A percentile compares a stretch with the other conserved stretches of the same genome.
These are phyloP conservation scores for Fusarium camptoceras DNA, from an alignment of 2,329 filamentous ascomycete species.

Conservation along the genomic window DNA sequence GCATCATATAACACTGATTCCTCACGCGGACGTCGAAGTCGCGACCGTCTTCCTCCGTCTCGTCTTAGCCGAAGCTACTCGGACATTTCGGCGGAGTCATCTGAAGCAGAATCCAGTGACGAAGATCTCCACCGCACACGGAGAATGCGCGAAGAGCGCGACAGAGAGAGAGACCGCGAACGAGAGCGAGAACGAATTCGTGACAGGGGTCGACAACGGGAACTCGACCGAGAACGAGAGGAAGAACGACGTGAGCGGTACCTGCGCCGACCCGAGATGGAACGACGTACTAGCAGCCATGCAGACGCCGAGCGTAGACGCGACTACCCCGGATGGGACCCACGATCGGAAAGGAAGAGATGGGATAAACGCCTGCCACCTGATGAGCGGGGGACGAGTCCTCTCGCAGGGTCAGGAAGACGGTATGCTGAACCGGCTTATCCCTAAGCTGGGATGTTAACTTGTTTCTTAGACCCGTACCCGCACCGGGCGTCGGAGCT, in stretches of 20 bases:
- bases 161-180: conserved; percentile 47
- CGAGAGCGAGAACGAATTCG: conserved; percentile 50
- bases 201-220: conserved; percentile 50
- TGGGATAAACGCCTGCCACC: conserved; percentile 51
- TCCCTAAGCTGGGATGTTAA: conserved; percentile 28
- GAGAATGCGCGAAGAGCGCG: conserved; percentile 44
- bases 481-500: neutral
- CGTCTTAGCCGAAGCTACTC: conserved; percentile 58
- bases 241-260: conserved; percentile 53
- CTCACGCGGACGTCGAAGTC: conserved; percentile 52
- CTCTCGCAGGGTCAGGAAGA: conserved; percentile 52
- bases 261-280: conserved; percentile 55
- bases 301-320: conserved; percentile 60
- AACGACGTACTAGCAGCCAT: conserved; percentile 62
- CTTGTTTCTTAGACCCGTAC: conserved; percentile 1
- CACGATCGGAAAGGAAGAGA: conserved; percentile 52
- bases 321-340: conserved; percentile 52
- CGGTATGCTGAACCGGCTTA: conserved; percentile 55
- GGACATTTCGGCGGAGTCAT: conserved; percentile 53
- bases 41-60: conserved; percentile 56
- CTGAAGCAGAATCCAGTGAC: conserved; percentile 51
- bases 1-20: conserved; percentile 48
- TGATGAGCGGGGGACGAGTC: conserved; percentile 49
- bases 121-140: conserved; percentile 48
- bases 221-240: conserved; percentile 55